Base-by-base conservation (phyloP, 1,139 yeast species). In the Kluyveromyces marxianus region DNA sequence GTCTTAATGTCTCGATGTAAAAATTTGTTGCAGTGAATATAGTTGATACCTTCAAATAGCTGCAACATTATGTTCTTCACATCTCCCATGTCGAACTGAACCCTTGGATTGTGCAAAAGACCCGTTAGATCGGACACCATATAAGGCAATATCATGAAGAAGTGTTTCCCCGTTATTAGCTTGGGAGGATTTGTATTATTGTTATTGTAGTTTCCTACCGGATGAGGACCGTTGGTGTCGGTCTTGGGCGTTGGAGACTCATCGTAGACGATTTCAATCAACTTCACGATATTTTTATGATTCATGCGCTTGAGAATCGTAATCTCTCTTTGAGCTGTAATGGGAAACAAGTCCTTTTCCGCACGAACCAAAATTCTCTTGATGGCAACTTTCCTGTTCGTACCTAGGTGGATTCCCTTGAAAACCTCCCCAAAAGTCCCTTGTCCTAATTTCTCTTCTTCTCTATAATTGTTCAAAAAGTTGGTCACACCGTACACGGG, bases 61-160 rank as follows among this genome's bases (percentile, higher is more conserved):
- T 94, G 98, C 30, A 66, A 58, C 85, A 89, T 77, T 51, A 92
- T 76, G 61, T 95, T 84, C 64, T 94, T 94, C 52, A 88, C 85
- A 52, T 87, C 90, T 0, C 83, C 67, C 39, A 82, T 70, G 10
- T 74, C 64, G 32, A 92, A 67, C 7, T 66, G 55, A 2, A 90
- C 78, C n/a, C 76, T 69, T 1, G 95, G 92, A 62, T 90, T 92
- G 58, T 85, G 92, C 47, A 94, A 69, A n/a, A 94, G 69, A 2
- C 98, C 98, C 3, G 95, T 89, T 53, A 94, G 72, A 68, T 94
- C 99, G 29, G 89, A 85, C 21, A 89, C 81, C 92, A 92, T 89
- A 59, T 90, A 94, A 0, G 97, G 96, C 37, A 92, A 78, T 3
- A 92, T 96, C 68, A 95, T 89, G 65, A 83, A 90, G 56, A 89